phyloP scores from a whole-genome alignment of 75 land plant species.

The Pinus tabuliformis region DNA sequence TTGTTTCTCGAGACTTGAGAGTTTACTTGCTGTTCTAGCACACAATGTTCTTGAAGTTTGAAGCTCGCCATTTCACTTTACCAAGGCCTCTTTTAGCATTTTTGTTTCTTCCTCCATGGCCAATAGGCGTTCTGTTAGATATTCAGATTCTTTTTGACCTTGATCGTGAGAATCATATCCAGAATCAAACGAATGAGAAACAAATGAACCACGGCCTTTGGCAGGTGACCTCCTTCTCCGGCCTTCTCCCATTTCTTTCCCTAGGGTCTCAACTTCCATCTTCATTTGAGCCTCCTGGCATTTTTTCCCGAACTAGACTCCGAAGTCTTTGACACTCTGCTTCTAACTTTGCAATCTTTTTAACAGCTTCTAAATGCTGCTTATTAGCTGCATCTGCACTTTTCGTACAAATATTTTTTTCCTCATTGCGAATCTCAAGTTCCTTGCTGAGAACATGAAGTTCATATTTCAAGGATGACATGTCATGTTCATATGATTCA shows the following conservation, averaged over 20 bases:
- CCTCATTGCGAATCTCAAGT: conserved; percentile 83
- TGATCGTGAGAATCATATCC: conserved; percentile 43
- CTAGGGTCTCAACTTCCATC: conserved; percentile 37
- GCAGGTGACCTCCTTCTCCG: conserved; percentile 29
- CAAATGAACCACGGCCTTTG: conserved; percentile 28
- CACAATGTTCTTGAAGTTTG: conserved; percentile 69
- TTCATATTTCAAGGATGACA: conserved; percentile 71
- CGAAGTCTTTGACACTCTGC: conserved; percentile 89
- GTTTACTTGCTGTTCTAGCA: conserved; percentile 76
- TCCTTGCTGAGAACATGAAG: conserved; percentile 65
- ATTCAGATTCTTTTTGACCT: conserved; percentile 55
- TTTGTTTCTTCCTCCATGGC: conserved; percentile 92
- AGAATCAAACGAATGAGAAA: conserved; percentile 38
- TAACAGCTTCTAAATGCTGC: conserved; percentile 78
- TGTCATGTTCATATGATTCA: conserved; percentile 69
- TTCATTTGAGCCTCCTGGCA: conserved; percentile 67
- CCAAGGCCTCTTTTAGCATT: conserved; percentile 85
- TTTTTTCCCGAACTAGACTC: conserved; percentile 77
- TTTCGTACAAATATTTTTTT: conserved; percentile 67
- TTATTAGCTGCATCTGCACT: conserved; percentile 74
- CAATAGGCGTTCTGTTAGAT: conserved; percentile 59
- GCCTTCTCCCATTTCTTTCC: conserved; percentile 14
- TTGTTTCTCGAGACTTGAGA: conserved; percentile 61
- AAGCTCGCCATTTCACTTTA: conserved; percentile 75
- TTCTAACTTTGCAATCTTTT: conserved; percentile 80